Base-by-base conservation (phyloP, 2,329 filamentous ascomycete species). In the Colletotrichum tofieldiae region DNA sequence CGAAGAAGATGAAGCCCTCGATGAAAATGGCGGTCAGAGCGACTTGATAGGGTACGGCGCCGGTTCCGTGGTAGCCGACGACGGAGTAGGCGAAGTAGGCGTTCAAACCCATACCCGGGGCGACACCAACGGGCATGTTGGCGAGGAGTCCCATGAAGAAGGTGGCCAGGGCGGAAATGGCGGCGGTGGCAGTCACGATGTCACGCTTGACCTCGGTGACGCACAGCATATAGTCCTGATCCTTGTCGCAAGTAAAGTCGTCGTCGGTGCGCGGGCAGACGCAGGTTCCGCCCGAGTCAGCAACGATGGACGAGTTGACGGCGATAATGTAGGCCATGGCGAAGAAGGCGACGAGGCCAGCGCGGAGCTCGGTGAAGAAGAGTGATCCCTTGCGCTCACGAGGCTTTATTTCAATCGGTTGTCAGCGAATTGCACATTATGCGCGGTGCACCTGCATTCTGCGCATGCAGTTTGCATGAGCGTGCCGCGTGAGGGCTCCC, bases 11-110 rank as follows among this genome's bases (percentile, higher is more conserved):
- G 81, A 93, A 93, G 47, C 94, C 94, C 81, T 97, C 94, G 18
- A 96, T 92, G 79, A 97, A 97, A 75, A 96, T 94, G 65, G 94
- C 94, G 5, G 94, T 96, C 47, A 97, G 84, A 43, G 94, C 94
- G 52, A 95, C 87, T 65, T 88, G 81, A 79, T 94, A 97, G 1
- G 93, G 90, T 11, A 97, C 91, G 45, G 88, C 86, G 2, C 94
- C 94, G 29, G 86, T 88, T 54, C 94, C 94, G 79, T 95, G 92
- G 77, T 86, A 90, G 4, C 94, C 94, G 68, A 97, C 94, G 39
- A 76, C 78, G 20, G 90, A 93, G 79, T 93, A 97, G 35, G 94
- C 89, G 79, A 97, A 97, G 81, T 97, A 97, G 23, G 94, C 94
- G 78, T 97, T 97, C 67, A 97, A 82, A 35, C 94, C 84, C 84